Evolutionary conservation across 176 grass and related monocot species (phyloP).

Genomic region (Zizania latifolia): DNA sequence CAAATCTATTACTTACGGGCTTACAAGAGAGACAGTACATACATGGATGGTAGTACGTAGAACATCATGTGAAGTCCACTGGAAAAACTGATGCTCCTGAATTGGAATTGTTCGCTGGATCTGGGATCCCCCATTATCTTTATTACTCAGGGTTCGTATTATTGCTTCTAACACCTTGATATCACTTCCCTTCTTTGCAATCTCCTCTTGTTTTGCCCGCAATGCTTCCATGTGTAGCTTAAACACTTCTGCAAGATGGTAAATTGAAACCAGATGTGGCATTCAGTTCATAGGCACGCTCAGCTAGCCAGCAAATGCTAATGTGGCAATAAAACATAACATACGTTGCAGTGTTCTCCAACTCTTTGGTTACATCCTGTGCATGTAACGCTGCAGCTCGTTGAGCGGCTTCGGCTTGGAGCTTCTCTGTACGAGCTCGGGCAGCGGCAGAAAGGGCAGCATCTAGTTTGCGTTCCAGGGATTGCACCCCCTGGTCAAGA

Average conservation of each 20-base stretch:
- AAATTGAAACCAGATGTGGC: conserved; percentile 1
- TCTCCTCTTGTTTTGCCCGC: conserved; percentile 84
- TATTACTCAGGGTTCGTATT: conserved; percentile 77
- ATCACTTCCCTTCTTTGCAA: conserved; percentile 74
- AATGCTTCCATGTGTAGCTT: conserved; percentile 92
- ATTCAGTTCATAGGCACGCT: neutral
- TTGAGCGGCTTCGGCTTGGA: conserved; percentile 80
- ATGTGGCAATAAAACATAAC: neutral
- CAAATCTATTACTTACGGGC: neutral
- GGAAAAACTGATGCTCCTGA: neutral
- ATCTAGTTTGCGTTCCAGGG: conserved; percentile 84
- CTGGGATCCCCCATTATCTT: conserved; percentile 47
- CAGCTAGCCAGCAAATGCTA: neutral
- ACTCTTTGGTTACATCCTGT: conserved; percentile 75
- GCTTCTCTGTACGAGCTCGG: conserved; percentile 85
- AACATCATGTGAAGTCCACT: neutral
- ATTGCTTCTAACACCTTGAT: conserved; percentile 97
- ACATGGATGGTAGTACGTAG: neutral
- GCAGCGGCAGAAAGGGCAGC: conserved; percentile 80
- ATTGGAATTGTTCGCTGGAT: conserved; percentile 38
- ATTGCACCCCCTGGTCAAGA: conserved; percentile 86
- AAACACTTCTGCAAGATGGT: conserved; percentile 62
- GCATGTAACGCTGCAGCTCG: conserved; percentile 56
- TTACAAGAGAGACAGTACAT: neutral
- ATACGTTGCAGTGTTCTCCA: conserved; percentile 97